Base-by-base conservation (phyloP, 768 basidiomycete species). In the Ramaria rubella region DNA sequence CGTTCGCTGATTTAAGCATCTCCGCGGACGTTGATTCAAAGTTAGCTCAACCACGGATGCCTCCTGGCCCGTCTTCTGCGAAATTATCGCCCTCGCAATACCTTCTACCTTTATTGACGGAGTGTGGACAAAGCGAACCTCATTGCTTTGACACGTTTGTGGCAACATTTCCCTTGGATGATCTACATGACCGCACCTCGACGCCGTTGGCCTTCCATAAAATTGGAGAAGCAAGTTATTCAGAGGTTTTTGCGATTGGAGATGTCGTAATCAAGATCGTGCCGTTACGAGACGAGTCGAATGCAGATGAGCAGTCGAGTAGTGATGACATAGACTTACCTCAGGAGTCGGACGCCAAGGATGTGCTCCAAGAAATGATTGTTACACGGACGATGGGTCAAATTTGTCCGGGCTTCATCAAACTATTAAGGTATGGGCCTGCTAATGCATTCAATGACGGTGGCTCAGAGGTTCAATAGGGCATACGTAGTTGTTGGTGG, bases 201-300 rank as follows among this genome's bases (percentile, higher is more conserved):
- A 44, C 26, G 0, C 61, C 71, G 59, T 58, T 69, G 23, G 69
- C 55, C 5, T 92, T 93, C 70, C 76, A 72, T 61, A 99, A 99
- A 70, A 85, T 97, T 45, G 95, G 95, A 40, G 96, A 99, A 72
- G 96, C 96, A 6, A 91, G 89, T 49, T 99, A 88, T 69, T 95
- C 92, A 0, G 96, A 99, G 66, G 96, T 99, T 27, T 99, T 91
- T 68, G 87, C 87, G 7, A 86, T 94, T 50, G 87, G 87, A 2
- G 81, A 88, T 61, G 82, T 94, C 31, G 93, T 94, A n/a, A 76
- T 94, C 60, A 95, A 94, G 73, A 78, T 96, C 44, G 83, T 94
- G 34, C 93, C 92, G 5, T 69, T 94, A 34, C 76, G 82, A 49
- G 75, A 80, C 59, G 83, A 85, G 63, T 73, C 33, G 19, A 55